A percentile compares a stretch with the other conserved stretches of the same genome.
Evolutionary conservation across 257 asterid genomes (phyloP).

Genomic region (Primulina eburnea): DNA sequence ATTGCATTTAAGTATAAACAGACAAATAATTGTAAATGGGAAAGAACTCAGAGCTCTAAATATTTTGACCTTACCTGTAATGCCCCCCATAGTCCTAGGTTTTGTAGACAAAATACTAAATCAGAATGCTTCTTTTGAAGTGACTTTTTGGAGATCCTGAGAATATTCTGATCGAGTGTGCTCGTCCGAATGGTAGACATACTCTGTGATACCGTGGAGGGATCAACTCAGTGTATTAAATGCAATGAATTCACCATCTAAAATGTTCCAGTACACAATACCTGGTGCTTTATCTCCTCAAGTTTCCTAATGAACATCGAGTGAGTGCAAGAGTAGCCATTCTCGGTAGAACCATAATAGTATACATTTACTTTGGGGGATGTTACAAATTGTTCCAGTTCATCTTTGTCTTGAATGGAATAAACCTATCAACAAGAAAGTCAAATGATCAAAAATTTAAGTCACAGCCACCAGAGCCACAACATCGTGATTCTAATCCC

Average conservation of each 20-base stretch:
- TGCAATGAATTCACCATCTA: constrained; percentile 23
- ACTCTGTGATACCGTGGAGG: constrained; percentile 48
- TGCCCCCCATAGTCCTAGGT: constrained; percentile 91
- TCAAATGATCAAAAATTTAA: constrained; percentile 25
- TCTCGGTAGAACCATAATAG: constrained; percentile 47
- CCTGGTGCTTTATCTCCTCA: constrained; percentile 78
- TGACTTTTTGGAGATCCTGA: constrained; percentile 50
- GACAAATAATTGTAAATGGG: constrained; percentile 8
- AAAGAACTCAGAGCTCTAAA: constrained; percentile 15
- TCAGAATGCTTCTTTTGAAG: constrained; percentile 65
- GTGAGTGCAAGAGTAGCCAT: constrained; percentile 33
- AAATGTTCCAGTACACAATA: constrained; percentile 32
- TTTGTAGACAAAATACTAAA: constrained; percentile 68
- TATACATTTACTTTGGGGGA: constrained; percentile 71
- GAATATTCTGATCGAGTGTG: constrained; percentile 46
- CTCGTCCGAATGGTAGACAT: constrained; percentile 42
- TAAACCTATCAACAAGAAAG: constrained; percentile 52
- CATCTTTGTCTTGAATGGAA: constrained; percentile 72
- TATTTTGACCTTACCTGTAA: constrained; percentile 56
- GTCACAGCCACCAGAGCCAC: constrained; percentile 3
- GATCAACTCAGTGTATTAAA: constrained; percentile 22
- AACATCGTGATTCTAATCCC: background rate
- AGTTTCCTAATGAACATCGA: constrained; percentile 46
- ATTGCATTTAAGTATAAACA: constrained; percentile 9
- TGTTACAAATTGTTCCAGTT: constrained; percentile 61